Percentiles rank a stretch among this genome's conserved stretches.
phyloP scores from a whole-genome alignment of 768 basidiomycete genomes.

The Cystobasidium onofrii region DNA sequence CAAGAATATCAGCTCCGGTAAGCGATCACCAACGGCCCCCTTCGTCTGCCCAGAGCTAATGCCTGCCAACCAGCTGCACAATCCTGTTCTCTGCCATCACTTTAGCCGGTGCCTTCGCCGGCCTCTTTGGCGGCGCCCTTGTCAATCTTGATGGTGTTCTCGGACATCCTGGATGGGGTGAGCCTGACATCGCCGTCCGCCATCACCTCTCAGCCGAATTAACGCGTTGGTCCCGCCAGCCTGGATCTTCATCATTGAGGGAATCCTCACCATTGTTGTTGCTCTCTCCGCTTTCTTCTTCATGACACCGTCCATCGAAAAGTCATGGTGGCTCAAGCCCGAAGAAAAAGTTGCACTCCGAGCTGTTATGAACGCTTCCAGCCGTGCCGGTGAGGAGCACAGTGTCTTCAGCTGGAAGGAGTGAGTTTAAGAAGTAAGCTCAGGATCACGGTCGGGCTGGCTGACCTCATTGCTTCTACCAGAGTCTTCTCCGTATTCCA shows the following conservation, averaged over 20 bases:
- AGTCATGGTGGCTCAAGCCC: slow-evolving; percentile 6
- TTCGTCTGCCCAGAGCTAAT: neutral
- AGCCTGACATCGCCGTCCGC: neutral
- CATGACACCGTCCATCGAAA: neutral
- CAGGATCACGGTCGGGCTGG: too few relatives aligned
- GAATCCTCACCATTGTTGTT: neutral
- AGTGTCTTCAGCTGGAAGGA: slow-evolving; percentile 13
- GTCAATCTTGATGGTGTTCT: slow-evolving; percentile 12
- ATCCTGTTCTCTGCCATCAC: slow-evolving; percentile 14
- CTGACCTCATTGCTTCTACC: neutral
- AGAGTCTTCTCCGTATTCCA: neutral
- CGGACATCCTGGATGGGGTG: slow-evolving; percentile 9
- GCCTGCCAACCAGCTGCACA: neutral
- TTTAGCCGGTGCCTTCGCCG: slow-evolving; percentile 15
- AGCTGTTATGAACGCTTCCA: slow-evolving; percentile 7
- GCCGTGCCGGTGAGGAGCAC: slow-evolving; percentile 10
- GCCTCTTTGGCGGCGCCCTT: slow-evolving; percentile 11
- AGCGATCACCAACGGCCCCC: too few relatives aligned
- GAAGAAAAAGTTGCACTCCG: slow-evolving; percentile 13
- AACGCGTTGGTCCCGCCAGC: too few relatives aligned
- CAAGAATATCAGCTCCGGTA: slow-evolving; percentile 11
- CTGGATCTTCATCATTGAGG: slow-evolving; percentile 24
- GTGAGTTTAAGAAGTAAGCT: neutral
- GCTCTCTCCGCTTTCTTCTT: neutral
- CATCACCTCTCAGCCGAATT: too few relatives aligned